Percentiles rank a stretch among this genome's conserved stretches.
Conservation (phyloP, 164 flowering plant genomes). For the Vitis rotundifolia region DNA sequence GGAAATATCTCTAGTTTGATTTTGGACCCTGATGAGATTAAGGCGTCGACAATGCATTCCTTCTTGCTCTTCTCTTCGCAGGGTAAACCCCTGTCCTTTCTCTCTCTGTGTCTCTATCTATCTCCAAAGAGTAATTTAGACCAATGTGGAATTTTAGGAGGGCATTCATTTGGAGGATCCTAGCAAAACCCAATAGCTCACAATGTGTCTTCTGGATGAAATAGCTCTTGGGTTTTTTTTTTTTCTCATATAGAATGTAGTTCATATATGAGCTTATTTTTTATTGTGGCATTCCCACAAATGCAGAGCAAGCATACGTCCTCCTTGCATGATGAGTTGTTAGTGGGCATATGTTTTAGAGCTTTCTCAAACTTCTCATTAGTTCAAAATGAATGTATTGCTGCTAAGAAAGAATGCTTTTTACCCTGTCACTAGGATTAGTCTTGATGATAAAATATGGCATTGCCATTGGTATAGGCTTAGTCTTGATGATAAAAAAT, state of each 20-base stretch:
- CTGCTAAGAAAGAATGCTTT: neutral
- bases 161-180: neutral
- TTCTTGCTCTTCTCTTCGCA: conserved; percentile 58
- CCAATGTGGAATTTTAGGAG: neutral
- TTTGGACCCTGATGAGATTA: conserved; percentile 54
- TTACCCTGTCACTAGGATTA: neutral
- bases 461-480: neutral
- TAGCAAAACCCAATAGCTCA: too few relatives aligned
- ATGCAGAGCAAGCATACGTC: too few relatives aligned
- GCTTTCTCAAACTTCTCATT: neutral
- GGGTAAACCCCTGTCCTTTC: conserved; percentile 32
- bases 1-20: conserved; percentile 14
- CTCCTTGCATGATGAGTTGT: neutral
- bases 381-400: neutral
- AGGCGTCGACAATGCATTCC: conserved; percentile 66
- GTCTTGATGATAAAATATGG: neutral
- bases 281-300: too few relatives aligned
- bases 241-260: neutral
- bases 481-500: conserved; percentile 4
- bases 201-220: too few relatives aligned
- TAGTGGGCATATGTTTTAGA: neutral
- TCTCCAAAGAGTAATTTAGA: neutral
- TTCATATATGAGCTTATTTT: too few relatives aligned
- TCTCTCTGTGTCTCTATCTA: neutral
- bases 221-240: too few relatives aligned